phyloP scores from a whole-genome alignment of 345 rosid genomes.

The Pugionium dolabratum region DNA sequence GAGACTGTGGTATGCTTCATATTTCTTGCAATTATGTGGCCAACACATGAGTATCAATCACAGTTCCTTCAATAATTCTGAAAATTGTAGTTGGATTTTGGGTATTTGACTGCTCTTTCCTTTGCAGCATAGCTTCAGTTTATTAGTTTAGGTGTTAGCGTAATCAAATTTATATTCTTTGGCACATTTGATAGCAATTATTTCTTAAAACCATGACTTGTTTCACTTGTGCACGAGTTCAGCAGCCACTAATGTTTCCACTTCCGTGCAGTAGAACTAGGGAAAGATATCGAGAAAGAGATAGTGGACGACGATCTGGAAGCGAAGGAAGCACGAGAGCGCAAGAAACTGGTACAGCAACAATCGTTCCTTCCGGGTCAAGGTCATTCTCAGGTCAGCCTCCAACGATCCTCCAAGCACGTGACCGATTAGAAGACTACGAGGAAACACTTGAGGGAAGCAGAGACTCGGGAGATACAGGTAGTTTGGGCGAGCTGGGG shows the following conservation, averaged over 20 bases:
- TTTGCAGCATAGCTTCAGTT: neutral
- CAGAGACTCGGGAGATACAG: constrained; percentile 74
- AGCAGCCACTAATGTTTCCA: neutral
- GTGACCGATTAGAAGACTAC: constrained; percentile 72
- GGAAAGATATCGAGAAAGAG: constrained; percentile 78
- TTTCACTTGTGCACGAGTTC: neutral
- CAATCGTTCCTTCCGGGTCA: constrained; percentile 60
- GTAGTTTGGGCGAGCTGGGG: constrained; percentile 74
- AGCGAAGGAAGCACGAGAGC: constrained; percentile 55
- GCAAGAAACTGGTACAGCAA: constrained; percentile 48
- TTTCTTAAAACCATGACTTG: neutral
- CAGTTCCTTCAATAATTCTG: too few relatives aligned
- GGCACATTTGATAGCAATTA: neutral
- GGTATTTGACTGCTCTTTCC: too few relatives aligned
- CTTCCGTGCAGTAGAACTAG: constrained; percentile 52
- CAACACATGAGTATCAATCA: too few relatives aligned
- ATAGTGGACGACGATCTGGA: constrained; percentile 60
- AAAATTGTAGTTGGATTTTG: too few relatives aligned
- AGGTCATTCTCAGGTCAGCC: constrained; percentile 64
- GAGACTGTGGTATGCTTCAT: too few relatives aligned
- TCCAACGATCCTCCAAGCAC: constrained; percentile 73
- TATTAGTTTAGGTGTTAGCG: neutral
- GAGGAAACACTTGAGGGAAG: constrained; percentile 78
- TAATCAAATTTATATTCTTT: neutral
- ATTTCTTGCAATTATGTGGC: too few relatives aligned